Evolutionary conservation across 169 alveolate genomes (phyloP).

Genomic region (Babesia microti): DNA sequence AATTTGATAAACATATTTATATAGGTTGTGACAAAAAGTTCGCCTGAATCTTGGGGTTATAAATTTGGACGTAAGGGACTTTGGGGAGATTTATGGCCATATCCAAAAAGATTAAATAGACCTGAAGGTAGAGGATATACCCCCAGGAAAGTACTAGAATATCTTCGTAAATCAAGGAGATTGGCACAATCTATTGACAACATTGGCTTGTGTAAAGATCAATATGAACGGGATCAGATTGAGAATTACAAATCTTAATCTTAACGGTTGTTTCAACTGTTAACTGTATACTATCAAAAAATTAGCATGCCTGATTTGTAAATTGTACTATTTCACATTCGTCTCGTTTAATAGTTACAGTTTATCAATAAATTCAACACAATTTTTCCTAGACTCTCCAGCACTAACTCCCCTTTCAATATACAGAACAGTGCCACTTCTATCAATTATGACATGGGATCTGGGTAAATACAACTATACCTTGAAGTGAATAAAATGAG

Average conservation of each 20-base stretch:
- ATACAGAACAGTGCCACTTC: constrained; percentile 38
- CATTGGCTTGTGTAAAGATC: too few relatives aligned
- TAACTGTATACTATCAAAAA: too few relatives aligned
- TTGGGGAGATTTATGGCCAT: constrained; percentile 86
- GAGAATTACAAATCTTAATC: too few relatives aligned
- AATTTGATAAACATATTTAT: neutral
- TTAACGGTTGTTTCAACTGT: too few relatives aligned
- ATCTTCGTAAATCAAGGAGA: too few relatives aligned
- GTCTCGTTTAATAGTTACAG: too few relatives aligned
- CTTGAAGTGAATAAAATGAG: constrained; percentile 17
- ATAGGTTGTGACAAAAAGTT: constrained; percentile 52
- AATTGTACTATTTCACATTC: too few relatives aligned
- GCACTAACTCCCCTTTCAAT: constrained; percentile 56
- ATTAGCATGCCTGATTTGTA: too few relatives aligned
- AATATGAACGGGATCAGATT: too few relatives aligned
- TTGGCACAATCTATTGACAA: too few relatives aligned
- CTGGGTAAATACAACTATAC: constrained; percentile 12
- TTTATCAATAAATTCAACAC: constrained; percentile 10
- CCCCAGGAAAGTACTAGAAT: constrained; percentile 48
- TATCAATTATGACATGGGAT: constrained; percentile 47
- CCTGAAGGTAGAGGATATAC: constrained; percentile 73
- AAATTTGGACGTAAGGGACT: constrained; percentile 62
- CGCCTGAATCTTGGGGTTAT: constrained; percentile 56
- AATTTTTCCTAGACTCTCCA: constrained; percentile 6
- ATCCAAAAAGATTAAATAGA: constrained; percentile 61